These are phyloP conservation scores for Diplodia mutila DNA, from an alignment of 2,329 filamentous ascomycete species.

Conservation along the genomic window DNA sequence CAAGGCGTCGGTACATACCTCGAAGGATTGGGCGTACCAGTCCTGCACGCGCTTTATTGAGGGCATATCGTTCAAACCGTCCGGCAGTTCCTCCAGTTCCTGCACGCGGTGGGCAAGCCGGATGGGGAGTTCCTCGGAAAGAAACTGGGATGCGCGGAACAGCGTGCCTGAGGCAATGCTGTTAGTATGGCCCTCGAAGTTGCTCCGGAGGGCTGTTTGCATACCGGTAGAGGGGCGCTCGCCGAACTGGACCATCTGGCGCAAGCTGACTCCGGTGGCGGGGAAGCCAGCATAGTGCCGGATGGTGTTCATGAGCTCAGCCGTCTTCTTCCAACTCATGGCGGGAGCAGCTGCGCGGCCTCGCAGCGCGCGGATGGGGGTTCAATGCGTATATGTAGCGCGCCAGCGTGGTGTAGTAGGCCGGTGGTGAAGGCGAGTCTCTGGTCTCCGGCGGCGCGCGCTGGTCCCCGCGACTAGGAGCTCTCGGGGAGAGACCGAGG, in stretches of 20 bases:
- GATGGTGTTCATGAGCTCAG: conserved; percentile 94
- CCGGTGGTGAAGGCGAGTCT: not conserved
- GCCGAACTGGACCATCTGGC: conserved; percentile 99
- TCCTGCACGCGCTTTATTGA: conserved; percentile 94
- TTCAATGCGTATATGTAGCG: conserved; percentile 13
- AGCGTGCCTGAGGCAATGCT: conserved; percentile 67
- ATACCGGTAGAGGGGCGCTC: conserved; percentile 76
- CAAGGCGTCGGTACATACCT: conserved; percentile 65
- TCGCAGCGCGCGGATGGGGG: conserved; percentile 16
- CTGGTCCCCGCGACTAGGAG: conserved; percentile 5
- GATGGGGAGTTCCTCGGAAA: conserved; percentile 97
- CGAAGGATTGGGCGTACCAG: conserved; percentile 99
- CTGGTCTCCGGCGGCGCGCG: not conserved
- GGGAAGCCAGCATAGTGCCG: conserved; percentile 96
- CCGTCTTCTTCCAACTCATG: conserved; percentile 94
- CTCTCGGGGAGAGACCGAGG: conserved; percentile 21
- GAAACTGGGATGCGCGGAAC: conserved; percentile 96
- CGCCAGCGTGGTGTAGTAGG: conserved; percentile 13
- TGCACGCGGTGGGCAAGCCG: conserved; percentile 94
- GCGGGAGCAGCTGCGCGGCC: conserved; percentile 44
- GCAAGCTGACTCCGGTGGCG: conserved; percentile 84
- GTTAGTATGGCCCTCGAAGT: not conserved
- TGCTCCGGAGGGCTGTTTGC: not conserved
- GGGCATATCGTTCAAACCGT: conserved; percentile 97
- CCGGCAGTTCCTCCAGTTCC: conserved; percentile 87